Base-by-base conservation (phyloP, 2,329 filamentous ascomycete species). In the Lasiodiplodia sp. region DNA sequence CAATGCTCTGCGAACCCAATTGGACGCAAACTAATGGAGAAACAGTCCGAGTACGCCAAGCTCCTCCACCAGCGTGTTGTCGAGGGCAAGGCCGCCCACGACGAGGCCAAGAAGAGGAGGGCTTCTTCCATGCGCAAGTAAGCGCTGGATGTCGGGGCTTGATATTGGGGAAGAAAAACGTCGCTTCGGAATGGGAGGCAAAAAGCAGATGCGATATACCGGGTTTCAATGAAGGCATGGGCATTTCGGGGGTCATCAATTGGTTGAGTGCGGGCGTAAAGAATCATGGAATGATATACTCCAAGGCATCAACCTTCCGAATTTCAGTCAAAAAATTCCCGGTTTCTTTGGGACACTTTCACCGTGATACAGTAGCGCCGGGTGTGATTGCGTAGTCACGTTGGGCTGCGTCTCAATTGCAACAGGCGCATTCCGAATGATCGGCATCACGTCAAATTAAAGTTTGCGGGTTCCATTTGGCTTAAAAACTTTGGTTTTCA, bases 21-120 rank as follows among this genome's bases (percentile, higher is more conserved):
- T 16, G 44, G 51, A 6, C 21, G 23, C 18, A 40, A 73, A 73
- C 83, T 84, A 78, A 86, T 77, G 68, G 63, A 47, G 28, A 4
- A 66, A 64, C 77, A 98, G 95, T 94, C 93, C 87, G 96, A 99
- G 87, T 99, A 99, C 86, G 91, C 94, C 78, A 90, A 95, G 86
- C 85, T 98, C 84, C 90, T 99, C 73, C 93, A 96, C 87, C 96
- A 96, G 92, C 96, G 96, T 87, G 93, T 98, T 80, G 87, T 90
- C 82, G 96, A 99, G 88, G 92, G 94, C 87, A 97, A 97, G 90
- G 87, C 92, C 82, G 91, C 91, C 86, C 95, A 96, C 88, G 91
- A 90, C 78, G 95, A 98, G 87, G 87, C 91, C 84, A 93, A 94
- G 88, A 98, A 98, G 94, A 91, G 96, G 83, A 90, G 96, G 83